Evolutionary conservation across 2,329 filamentous ascomycete genomes (phyloP).

Genomic region (Monilinia aucupariae): DNA sequence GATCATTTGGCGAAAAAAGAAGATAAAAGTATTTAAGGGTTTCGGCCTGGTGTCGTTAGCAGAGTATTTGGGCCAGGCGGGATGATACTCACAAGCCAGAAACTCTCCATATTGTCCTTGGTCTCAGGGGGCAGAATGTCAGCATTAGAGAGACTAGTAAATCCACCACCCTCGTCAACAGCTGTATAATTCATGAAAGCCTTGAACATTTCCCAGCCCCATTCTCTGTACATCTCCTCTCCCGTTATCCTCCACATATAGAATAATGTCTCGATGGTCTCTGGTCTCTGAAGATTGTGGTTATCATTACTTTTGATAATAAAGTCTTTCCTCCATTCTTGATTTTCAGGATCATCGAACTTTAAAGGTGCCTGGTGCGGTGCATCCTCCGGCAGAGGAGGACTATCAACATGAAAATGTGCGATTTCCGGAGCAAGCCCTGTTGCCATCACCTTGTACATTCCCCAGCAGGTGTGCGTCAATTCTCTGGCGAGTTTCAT

Average conservation of each 20-base stretch:
- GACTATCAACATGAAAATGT: constrained; percentile 72
- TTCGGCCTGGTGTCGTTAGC: constrained; percentile 61
- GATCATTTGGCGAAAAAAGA: constrained; percentile 76
- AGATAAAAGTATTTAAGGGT: constrained; percentile 98
- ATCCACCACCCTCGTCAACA: constrained; percentile 71
- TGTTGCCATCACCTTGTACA: constrained; percentile 86
- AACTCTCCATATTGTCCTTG: constrained; percentile 96
- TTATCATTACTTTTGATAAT: constrained; percentile 73
- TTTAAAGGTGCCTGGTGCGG: constrained; percentile 45
- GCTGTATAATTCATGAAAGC: constrained; percentile 82
- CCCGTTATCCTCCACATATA: constrained; percentile 99
- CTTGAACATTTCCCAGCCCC: constrained; percentile 99
- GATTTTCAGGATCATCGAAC: constrained; percentile 47
- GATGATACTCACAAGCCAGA: constrained; percentile 72
- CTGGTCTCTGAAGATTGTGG: constrained; percentile 91
- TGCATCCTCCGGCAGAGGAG: constrained; percentile 57
- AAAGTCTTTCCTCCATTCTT: constrained; percentile 72
- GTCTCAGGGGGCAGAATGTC: constrained; percentile 61
- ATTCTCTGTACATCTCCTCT: constrained; percentile 81
- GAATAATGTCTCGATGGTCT: constrained; percentile 93
- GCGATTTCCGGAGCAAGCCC: constrained; percentile 93
- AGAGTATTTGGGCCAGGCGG: background rate
- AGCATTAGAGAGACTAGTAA: constrained; percentile 74
- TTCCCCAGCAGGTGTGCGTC: constrained; percentile 96
- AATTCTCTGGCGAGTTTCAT: constrained; percentile 83